Conservation (phyloP, 192 early-diverging fungal species). For the Blastocladiella britannica region DNA sequence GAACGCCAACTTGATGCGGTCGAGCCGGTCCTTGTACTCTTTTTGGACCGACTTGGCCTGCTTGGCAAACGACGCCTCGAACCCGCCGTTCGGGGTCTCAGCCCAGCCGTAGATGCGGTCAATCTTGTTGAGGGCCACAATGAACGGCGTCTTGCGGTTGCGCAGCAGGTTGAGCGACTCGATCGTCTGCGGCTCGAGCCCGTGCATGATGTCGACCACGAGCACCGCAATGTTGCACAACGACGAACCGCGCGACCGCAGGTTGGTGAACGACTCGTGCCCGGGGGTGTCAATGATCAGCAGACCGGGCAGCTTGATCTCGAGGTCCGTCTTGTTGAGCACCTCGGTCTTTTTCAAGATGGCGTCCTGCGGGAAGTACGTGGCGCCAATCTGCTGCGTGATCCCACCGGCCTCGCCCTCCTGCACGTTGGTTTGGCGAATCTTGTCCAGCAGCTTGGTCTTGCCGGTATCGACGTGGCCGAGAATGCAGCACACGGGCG, state of each 20-base stretch:
- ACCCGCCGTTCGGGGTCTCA: conserved; percentile 54
- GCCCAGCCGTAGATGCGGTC: conserved; percentile 93
- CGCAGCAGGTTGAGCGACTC: conserved; percentile 82
- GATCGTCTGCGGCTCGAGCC: conserved; percentile 91
- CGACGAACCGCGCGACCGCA: conserved; percentile 84
- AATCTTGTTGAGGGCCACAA: conserved; percentile 98
- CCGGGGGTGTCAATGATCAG: conserved; percentile 96
- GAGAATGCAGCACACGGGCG: conserved; percentile 94
- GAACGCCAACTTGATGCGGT: conserved; percentile 60
- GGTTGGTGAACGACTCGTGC: conserved; percentile 95
- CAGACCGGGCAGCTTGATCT: conserved; percentile 79
- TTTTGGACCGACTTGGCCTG: conserved; percentile 50
- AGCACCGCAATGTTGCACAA: conserved; percentile 98
- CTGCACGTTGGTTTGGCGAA: conserved; percentile 97
- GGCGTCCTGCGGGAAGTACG: conserved; percentile 91
- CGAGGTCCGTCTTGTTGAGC: conserved; percentile 39
- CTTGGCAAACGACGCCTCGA: conserved; percentile 49
- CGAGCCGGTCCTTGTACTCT: conserved; percentile 70
- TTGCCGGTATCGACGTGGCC: conserved; percentile 97
- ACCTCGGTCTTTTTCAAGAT: conserved; percentile 78
- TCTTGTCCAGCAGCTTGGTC: conserved; percentile 96
- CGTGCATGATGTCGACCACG: conserved; percentile 98
- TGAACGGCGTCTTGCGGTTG: conserved; percentile 87
- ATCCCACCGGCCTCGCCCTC: conserved; percentile 99
- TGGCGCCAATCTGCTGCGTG: conserved; percentile 99